Base-by-base conservation (phyloP, 148 eudicot genomes). In the Heliosperma pusillum region DNA sequence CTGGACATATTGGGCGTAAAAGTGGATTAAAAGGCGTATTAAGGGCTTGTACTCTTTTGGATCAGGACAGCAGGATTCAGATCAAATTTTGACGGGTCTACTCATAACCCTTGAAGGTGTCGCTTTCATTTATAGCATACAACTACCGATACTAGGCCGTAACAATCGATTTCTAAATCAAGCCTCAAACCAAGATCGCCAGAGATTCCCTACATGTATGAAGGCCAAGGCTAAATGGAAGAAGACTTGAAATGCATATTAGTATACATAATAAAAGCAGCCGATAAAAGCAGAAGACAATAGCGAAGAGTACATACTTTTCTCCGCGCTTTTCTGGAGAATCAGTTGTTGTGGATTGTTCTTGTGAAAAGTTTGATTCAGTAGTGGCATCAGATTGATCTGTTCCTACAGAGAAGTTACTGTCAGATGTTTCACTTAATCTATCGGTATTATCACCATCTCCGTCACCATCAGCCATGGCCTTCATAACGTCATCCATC, bases 391-490 rank as follows among this genome's bases (percentile, higher is more conserved):
- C 91, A 80, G 65, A 42, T 42, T n/a, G 63, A 73, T 84, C 93
- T 71, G 92, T 83, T 74, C 82, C 84, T 77, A 77, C 58, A 75
- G 85, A 85, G 66, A 77, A 69, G 77, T 74, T 79, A 62, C 80
- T 69, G 73, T 83, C 87, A 80, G 90, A 86, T 76, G 63, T 33
- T 64, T 86, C 85, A 72, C 87, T 83, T 59, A 77, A 75, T 82
- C 81, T 81, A 74, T 78, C 86, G 52, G 81, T 87, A 68, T 25
- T 57, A 71, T 86, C 84, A 72, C 78, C 83, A 74, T 82, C 76
- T 1, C 78, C 62, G 5, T 80, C 77, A 1, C 78, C 61, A 42
- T 5, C 45, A 42, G 45, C 45, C 56, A 76, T 76, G 22, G 45
- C 76, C 69, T 67, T 16, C 47, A 60, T 74, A 60, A 70, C 80